These are phyloP conservation scores for Nigrospora oryzae DNA, from an alignment of 2,329 filamentous ascomycete species.

Conservation along the genomic window DNA sequence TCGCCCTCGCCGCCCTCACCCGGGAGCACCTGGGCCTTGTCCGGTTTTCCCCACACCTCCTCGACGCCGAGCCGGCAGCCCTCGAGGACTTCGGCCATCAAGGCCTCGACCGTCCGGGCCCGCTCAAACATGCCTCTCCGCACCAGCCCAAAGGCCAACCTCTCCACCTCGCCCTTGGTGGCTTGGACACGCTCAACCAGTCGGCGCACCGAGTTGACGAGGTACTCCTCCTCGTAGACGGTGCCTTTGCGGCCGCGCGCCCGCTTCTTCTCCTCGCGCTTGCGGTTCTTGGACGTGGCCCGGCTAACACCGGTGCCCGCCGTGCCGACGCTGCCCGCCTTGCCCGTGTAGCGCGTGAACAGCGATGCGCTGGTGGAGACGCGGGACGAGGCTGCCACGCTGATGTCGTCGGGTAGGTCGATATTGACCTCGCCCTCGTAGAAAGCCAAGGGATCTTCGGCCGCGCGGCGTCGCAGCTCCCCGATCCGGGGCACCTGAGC, in stretches of 20 bases:
- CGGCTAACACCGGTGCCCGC: constrained; percentile 66
- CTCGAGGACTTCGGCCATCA: constrained; percentile 66
- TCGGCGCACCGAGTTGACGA: constrained; percentile 77
- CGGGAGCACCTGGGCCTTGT: constrained; percentile 2
- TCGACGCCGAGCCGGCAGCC: constrained; percentile 57
- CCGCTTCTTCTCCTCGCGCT: constrained; percentile 88
- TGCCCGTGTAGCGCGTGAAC: constrained; percentile 87
- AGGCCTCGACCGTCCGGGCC: constrained; percentile 66
- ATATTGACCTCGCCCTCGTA: constrained; percentile 68
- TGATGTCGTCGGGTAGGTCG: constrained; percentile 87
- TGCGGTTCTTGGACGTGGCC: constrained; percentile 79
- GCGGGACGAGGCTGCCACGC: constrained; percentile 73
- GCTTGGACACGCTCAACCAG: constrained; percentile 76
- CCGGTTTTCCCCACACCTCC: constrained; percentile 54
- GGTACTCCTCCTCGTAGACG: constrained; percentile 96
- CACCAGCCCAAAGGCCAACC: constrained; percentile 68
- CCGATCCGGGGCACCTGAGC: constrained; percentile 80
- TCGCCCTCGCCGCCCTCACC: constrained; percentile 3
- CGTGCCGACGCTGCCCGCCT: constrained; percentile 53
- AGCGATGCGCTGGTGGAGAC: constrained; percentile 77
- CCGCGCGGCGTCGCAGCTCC: constrained; percentile 74
- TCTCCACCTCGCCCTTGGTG: constrained; percentile 61
- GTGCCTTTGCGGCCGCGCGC: constrained; percentile 92
- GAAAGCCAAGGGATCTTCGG: constrained; percentile 78
- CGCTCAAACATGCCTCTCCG: constrained; percentile 81